phyloP scores from a whole-genome alignment of 202 grass and related monocot species.

The Musa balbisiana region DNA sequence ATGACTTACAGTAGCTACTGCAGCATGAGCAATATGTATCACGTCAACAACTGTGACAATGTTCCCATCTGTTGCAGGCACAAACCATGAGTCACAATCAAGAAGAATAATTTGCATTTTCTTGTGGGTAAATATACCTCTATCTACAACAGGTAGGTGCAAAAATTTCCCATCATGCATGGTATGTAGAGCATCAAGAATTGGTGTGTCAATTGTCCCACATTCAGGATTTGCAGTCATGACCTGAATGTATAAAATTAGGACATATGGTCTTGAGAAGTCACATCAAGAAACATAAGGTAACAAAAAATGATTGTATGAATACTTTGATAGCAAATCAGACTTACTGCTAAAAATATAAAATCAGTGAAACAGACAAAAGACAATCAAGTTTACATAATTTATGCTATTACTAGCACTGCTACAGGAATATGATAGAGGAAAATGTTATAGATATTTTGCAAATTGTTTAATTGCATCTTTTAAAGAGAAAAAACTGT shows the following conservation, averaged over 20 bases:
- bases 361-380: too few species aligned
- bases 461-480: too few species aligned
- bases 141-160: conserved; percentile 86
- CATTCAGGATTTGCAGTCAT: conserved; percentile 98
- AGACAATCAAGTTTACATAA: too few species aligned
- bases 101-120: not conserved
- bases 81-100: not conserved
- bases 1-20: conserved; percentile 73
- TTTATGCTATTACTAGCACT: too few species aligned
- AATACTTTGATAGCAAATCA: too few species aligned
- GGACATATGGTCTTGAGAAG: not conserved
- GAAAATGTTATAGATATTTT: too few species aligned
- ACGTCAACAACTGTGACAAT: conserved; percentile 88
- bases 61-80: conserved; percentile 57
- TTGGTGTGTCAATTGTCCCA: conserved; percentile 69
- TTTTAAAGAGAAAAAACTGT: too few species aligned
- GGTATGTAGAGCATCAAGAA: conserved; percentile 89
- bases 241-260: conserved; percentile 40
- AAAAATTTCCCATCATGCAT: conserved; percentile 96
- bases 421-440: too few species aligned
- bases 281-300: too few species aligned
- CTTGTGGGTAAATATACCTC: conserved; percentile 35
- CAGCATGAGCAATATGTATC: conserved; percentile 92
- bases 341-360: too few species aligned
- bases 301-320: too few species aligned